Base-by-base conservation (phyloP, 306 rosid species). In the Acacia confusa region DNA sequence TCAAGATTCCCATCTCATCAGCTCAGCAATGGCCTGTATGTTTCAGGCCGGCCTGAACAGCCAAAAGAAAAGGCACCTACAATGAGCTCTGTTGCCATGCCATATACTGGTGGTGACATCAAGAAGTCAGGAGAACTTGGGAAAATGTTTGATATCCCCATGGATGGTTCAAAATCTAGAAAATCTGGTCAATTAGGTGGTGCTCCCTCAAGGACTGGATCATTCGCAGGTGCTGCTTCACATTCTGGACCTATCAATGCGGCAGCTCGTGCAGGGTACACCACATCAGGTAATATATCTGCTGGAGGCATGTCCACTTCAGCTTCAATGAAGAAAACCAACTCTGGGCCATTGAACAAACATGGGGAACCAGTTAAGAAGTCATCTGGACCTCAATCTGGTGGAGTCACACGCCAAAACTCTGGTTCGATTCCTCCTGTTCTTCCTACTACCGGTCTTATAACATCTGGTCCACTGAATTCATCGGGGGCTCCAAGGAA, bases 61-160 rank as follows among this genome's bases (percentile, higher is more conserved):
- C 98, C 97, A 7, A 95, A 95, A 87, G 99, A 95, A 90, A 93
- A 87, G 92, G 13, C 92, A 70, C 99, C 99, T 0, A 89, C 97
- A 9, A 95, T 95, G 99, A 94, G 97, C 81, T 93, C 99, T 22
- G 92, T 85, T 17, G 93, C 99, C 75, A 93, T 91, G 97, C 99
- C 99, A n/a, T 95, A 95, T 77, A 93, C 99, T 47, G 99, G 99
- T 63, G 99, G 99, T 57, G 99, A 95, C 87, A 95, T 95, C 86
- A 95, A 95, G 85, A 95, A 72, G 86, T 95, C 99, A 0, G 99
- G 99, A 79, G 99, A 95, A 82, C 87, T 95, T 78, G 99, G 99
- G 40, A 95, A 95, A 85, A 95, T 95, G 99, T 95, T 95, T 85
- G 99, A 95, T 82, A 95, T 95, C 87, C 99, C 99, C 16, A 87